phyloP scores from a whole-genome alignment of 1,139 yeast species.

The Candida tetrigidarum region DNA sequence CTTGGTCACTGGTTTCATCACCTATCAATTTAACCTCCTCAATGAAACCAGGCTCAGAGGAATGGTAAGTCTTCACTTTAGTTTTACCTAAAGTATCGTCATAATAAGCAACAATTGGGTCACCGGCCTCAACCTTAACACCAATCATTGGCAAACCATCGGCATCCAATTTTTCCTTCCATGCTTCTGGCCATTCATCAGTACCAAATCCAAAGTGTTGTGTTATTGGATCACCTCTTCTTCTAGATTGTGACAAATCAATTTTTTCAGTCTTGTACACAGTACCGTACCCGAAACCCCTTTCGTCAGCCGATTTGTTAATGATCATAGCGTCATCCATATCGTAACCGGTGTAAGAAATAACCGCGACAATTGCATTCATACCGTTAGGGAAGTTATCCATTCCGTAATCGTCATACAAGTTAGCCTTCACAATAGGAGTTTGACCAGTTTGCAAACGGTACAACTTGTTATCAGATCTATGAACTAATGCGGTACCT shows the following conservation, averaged over 20 bases:
- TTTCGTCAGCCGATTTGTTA: constrained; percentile 94
- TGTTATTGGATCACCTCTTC: constrained; percentile 93
- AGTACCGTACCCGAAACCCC: constrained; percentile 98
- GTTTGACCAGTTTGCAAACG: constrained; percentile 96
- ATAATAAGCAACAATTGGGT: constrained; percentile 90
- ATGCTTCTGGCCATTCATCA: constrained; percentile 89
- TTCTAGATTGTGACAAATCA: constrained; percentile 76
- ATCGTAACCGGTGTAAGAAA: constrained; percentile 98
- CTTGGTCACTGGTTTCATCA: constrained; percentile 72
- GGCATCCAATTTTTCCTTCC: constrained; percentile 86
- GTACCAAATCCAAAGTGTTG: constrained; percentile 95
- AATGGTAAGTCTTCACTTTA: constrained; percentile 89
- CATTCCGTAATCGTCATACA: constrained; percentile 96
- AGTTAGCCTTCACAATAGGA: constrained; percentile 92
- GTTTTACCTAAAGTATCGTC: constrained; percentile 94
- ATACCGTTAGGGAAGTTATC: constrained; percentile 99
- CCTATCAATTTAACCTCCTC: constrained; percentile 95
- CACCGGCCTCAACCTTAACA: constrained; percentile 88
- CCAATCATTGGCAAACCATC: constrained; percentile 97
- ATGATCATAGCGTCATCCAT: constrained; percentile 99
- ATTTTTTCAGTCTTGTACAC: constrained; percentile 94
- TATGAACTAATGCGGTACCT: constrained; percentile 89
- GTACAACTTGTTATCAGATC: constrained; percentile 94
- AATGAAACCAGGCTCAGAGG: constrained; percentile 92
- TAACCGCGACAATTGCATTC: constrained; percentile 98